Percentiles rank a stretch among this genome's conserved stretches.
These are phyloP conservation scores for Blastomyces emzantsi DNA, from an alignment of 2,329 filamentous ascomycete genomes.

Conservation along the genomic window DNA sequence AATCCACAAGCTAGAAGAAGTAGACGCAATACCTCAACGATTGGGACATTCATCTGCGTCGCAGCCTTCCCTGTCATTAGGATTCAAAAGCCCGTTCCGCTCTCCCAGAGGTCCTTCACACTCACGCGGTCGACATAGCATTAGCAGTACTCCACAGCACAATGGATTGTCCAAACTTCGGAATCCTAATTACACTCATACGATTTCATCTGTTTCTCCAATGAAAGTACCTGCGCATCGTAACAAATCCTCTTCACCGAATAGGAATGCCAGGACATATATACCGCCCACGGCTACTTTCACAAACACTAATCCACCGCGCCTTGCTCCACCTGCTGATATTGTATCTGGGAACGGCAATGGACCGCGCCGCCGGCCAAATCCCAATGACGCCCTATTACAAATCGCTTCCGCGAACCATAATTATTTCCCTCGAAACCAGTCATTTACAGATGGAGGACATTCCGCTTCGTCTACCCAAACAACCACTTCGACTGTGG, in stretches of 20 bases:
- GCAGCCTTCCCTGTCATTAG: neutral
- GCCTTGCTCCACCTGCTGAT: constrained; percentile 38
- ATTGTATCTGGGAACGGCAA: constrained; percentile 29
- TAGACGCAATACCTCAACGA: constrained; percentile 41
- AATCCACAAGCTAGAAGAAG: constrained; percentile 58
- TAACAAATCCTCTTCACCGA: constrained; percentile 11
- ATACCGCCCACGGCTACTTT: constrained; percentile 15
- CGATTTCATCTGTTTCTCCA: neutral
- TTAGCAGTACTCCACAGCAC: constrained; percentile 4
- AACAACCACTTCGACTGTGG: constrained; percentile 18
- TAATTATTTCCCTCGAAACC: constrained; percentile 21
- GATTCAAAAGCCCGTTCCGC: constrained; percentile 1
- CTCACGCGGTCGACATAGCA: constrained; percentile 7
- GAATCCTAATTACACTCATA: neutral
- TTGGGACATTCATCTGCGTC: neutral
- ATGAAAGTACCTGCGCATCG: neutral
- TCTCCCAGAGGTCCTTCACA: neutral
- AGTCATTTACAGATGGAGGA: neutral
- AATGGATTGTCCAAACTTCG: constrained; percentile 9
- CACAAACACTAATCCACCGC: constrained; percentile 22
- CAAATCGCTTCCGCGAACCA: constrained; percentile 1
- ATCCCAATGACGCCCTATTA: constrained; percentile 24
- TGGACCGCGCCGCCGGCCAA: constrained; percentile 29
- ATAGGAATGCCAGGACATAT: constrained; percentile 16
- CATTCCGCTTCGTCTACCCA: constrained; percentile 14